phyloP scores from a whole-genome alignment of 2,329 filamentous ascomycete species.

The Alternaria arbusti region DNA sequence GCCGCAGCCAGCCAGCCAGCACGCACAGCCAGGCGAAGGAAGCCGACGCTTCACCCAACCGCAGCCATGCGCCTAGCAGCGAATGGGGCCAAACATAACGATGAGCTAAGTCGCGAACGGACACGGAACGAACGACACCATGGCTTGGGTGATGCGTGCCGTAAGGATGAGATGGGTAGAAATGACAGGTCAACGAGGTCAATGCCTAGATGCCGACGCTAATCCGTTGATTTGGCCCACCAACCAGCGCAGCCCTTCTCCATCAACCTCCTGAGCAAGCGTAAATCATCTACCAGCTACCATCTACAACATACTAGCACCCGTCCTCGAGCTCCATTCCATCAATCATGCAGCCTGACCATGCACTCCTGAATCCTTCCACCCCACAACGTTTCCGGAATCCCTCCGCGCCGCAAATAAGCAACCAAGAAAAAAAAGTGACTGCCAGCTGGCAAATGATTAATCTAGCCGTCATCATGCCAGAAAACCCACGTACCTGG shows the following conservation, averaged over 20 bases:
- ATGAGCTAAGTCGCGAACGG: slow-evolving; percentile 36
- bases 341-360: not conserved
- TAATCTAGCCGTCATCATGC: slow-evolving; percentile 22
- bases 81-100: slow-evolving; percentile 29
- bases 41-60: slow-evolving; percentile 29
- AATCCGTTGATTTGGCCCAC: slow-evolving; percentile 3
- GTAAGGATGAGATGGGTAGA: slow-evolving; percentile 26
- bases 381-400: slow-evolving; percentile 3
- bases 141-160: slow-evolving; percentile 29
- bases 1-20: slow-evolving; percentile 10
- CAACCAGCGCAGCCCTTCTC: not conserved
- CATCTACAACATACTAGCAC: not conserved
- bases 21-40: slow-evolving; percentile 31
- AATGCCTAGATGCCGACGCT: slow-evolving; percentile 25
- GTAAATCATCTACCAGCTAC: not conserved
- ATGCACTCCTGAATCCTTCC: slow-evolving; percentile 27
- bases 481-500: slow-evolving; percentile 16
- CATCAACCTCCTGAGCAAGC: slow-evolving; percentile 22
- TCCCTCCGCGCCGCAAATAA: slow-evolving; percentile 18
- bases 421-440: slow-evolving; percentile 3
- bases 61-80: slow-evolving; percentile 19
- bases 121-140: slow-evolving; percentile 28
- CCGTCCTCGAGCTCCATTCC: not conserved
- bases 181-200: slow-evolving; percentile 24
- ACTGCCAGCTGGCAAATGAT: slow-evolving; percentile 16